Base-by-base conservation (phyloP, 768 basidiomycete species). In the Pulveroboletus sp. region DNA sequence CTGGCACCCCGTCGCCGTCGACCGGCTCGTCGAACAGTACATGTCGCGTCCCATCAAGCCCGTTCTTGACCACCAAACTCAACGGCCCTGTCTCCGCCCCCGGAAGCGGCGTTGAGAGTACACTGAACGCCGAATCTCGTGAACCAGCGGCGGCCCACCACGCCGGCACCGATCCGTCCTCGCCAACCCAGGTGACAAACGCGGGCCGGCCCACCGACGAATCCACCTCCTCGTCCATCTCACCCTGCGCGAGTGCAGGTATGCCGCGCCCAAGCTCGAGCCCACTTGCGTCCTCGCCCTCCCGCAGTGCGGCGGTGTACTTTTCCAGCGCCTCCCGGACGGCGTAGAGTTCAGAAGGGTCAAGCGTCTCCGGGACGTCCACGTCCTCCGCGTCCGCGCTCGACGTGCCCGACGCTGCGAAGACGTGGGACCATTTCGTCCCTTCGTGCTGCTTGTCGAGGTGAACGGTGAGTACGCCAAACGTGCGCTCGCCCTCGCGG, bases 171-270 rank as follows among this genome's bases (percentile, higher is more conserved):
- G 67, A 57, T 13, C 82, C 83, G 50, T 79, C 74, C 30, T 66
- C 70, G 14, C 63, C 68, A 11, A 94, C 76, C 82, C 86, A 90
- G 2, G 86, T 89, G 14, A 88, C 61, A 40, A 75, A 77, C 23
- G 78, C 78, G 41, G 69, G 69, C 54, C 82, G 73, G 2, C 94
- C 95, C 6, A 89, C 78, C 4, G 79, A 75, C 6, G 79, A 72
- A 60, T 93, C 93, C 5, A 91, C 84, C 48, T 95, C 93, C 41
- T 92, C 88, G 65, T 98, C 95, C 67, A 89, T 77, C 70, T 97
- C 95, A 45, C 92, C 93, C 56, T 86, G 79, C 38, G 84, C 81
- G 20, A 99, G 78, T 52, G 88, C 88, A 3, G 93, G 88, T 43
- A 93, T 70, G 38, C 84, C 82, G 30, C 71, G 68, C 29, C 87